phyloP scores from a whole-genome alignment of 2,329 filamentous ascomycete species.

The Ambrosiella cleistominuta region DNA sequence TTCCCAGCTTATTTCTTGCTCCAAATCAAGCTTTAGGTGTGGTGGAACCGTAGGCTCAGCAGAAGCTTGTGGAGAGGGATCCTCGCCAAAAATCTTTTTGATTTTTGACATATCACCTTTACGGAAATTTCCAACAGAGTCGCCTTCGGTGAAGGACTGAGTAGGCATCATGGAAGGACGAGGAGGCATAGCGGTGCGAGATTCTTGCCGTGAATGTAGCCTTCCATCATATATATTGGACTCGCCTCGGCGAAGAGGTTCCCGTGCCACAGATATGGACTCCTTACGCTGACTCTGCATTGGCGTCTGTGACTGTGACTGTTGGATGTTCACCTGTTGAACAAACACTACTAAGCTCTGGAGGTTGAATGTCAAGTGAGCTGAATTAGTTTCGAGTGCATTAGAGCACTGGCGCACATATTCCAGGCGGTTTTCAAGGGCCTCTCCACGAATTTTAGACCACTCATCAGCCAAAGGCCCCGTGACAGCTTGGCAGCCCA shows the following conservation, averaged over 20 bases:
- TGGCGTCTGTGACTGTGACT: background rate
- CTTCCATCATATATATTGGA: conserved; percentile 34
- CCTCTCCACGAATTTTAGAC: conserved; percentile 79
- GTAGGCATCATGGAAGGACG: conserved; percentile 34
- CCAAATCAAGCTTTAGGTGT: conserved; percentile 72
- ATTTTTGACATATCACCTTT: conserved; percentile 47
- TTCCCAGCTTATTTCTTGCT: conserved; percentile 81
- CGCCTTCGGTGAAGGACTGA: conserved; percentile 49
- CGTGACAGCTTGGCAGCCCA: conserved; percentile 80
- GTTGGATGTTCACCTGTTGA: conserved; percentile 1
- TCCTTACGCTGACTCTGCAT: conserved; percentile 24
- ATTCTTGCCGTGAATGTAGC: conserved; percentile 39
- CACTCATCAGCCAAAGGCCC: conserved; percentile 88
- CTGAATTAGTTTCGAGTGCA: conserved; percentile 70
- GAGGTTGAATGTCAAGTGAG: conserved; percentile 73
- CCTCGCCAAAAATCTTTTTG: conserved; percentile 48
- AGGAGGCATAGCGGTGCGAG: conserved; percentile 24
- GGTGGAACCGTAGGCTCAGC: conserved; percentile 61
- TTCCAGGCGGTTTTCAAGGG: conserved; percentile 69
- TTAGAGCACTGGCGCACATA: conserved; percentile 61
- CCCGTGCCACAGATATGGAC: conserved; percentile 25
- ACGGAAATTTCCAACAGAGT: conserved; percentile 33
- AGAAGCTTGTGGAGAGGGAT: conserved; percentile 33
- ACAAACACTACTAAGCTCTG: conserved; percentile 76
- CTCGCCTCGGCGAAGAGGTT: conserved; percentile 19